These are phyloP conservation scores for Podaxis mareebaensis DNA, from an alignment of 768 basidiomycete genomes.

Conservation along the genomic window DNA sequence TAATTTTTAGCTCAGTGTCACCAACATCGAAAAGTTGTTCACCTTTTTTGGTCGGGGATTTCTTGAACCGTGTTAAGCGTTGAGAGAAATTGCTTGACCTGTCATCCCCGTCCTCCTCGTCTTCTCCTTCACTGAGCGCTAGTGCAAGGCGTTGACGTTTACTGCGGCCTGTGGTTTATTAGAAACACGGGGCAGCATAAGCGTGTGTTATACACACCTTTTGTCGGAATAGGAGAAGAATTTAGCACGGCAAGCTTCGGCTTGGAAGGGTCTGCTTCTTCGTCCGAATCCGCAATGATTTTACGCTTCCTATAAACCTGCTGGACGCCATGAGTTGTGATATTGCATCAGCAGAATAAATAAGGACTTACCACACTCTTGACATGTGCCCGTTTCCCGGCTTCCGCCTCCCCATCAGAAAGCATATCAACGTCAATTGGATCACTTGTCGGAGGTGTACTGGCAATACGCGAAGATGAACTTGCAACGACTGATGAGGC, in stretches of 20 bases:
- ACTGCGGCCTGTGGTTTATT: constrained; percentile 35
- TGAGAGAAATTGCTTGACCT: constrained; percentile 54
- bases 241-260: constrained; percentile 25
- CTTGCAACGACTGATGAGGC: constrained; percentile 42
- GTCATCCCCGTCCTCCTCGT: constrained; percentile 53
- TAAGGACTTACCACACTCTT: constrained; percentile 27
- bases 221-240: constrained; percentile 41
- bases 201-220: constrained; percentile 25
- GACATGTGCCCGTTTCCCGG: constrained; percentile 38
- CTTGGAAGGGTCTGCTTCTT: constrained; percentile 37
- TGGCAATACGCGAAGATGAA: constrained; percentile 50
- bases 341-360: neutral
- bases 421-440: constrained; percentile 77
- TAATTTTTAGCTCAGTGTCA: neutral
- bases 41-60: constrained; percentile 60
- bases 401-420: constrained; percentile 44
- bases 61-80: constrained; percentile 64
- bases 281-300: constrained; percentile 71
- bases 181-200: neutral
- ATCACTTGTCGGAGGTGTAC: constrained; percentile 79
- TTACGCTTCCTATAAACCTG: constrained; percentile 64
- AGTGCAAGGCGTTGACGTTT: constrained; percentile 67
- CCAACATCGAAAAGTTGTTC: constrained; percentile 14
- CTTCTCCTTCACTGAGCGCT: constrained; percentile 50
- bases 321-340: constrained; percentile 11